Conservation (phyloP, 805 yeast genomes). For the Yamadazyma phyllophila region DNA sequence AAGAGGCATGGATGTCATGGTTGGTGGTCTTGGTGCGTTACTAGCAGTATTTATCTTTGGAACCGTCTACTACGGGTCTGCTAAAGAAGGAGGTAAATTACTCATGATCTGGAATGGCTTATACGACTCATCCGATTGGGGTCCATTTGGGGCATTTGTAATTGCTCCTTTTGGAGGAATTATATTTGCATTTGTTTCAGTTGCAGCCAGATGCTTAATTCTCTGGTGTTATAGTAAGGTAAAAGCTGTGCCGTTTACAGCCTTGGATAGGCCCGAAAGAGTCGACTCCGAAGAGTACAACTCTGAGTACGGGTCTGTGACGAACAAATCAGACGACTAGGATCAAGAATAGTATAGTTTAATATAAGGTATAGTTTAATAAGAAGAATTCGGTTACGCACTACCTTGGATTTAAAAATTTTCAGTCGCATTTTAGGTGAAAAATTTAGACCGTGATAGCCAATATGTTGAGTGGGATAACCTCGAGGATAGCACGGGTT, state of each 20-base stretch:
- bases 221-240: constrained; percentile 30
- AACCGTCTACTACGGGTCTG: constrained; percentile 68
- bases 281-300: constrained; percentile 13
- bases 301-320: constrained; percentile 3
- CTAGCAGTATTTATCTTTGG: constrained; percentile 82
- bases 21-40: constrained; percentile 82
- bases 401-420: background rate
- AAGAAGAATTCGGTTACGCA: background rate
- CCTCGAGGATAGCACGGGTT: constrained; percentile 1
- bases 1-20: constrained; percentile 76
- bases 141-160: constrained; percentile 91
- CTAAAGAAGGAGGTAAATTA: constrained; percentile 73
- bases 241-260: constrained; percentile 42
- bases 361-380: too few species aligned
- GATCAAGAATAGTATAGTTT: background rate
- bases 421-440: constrained; percentile 1
- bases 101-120: constrained; percentile 77
- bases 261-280: constrained; percentile 39
- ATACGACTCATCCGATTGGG: constrained; percentile 79
- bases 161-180: constrained; percentile 85
- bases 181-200: constrained; percentile 50
- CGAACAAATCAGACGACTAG: constrained; percentile 2
- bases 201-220: constrained; percentile 46
- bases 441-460: background rate
- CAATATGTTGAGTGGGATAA: constrained; percentile 4